Percentiles rank a stretch among this genome's conserved stretches.
Evolutionary conservation across 148 eudicot species (phyloP).

Genomic region (Rhododendron vialii): DNA sequence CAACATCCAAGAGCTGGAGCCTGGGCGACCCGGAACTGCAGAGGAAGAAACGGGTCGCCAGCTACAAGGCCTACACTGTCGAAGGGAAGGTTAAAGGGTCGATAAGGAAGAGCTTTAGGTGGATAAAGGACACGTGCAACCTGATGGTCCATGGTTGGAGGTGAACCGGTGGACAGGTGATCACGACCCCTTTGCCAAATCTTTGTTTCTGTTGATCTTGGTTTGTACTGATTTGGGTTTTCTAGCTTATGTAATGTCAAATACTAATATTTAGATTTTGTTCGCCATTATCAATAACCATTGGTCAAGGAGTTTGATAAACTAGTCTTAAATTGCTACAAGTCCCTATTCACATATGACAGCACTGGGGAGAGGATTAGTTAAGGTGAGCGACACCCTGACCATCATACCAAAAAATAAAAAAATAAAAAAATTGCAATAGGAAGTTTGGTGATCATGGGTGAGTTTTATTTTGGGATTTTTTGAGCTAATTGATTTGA

Average conservation of each 20-base stretch:
- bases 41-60: constrained; percentile 76
- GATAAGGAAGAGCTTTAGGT: constrained; percentile 59
- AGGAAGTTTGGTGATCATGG: neutral
- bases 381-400: neutral
- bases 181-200: neutral
- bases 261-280: neutral
- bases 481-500: neutral
- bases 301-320: neutral
- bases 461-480: neutral
- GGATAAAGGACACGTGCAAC: constrained; percentile 61
- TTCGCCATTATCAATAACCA: neutral
- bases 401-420: too few species aligned
- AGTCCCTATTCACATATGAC: neutral
- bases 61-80: constrained; percentile 62
- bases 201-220: neutral
- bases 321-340: neutral
- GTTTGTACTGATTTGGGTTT: neutral
- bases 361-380: neutral
- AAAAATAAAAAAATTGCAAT: neutral
- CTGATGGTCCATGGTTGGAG: constrained; percentile 41
- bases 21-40: constrained; percentile 66
- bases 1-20: constrained; percentile 48
- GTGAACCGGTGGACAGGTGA: constrained; percentile 1
- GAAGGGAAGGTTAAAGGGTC: constrained; percentile 71
- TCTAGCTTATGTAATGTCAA: neutral